A percentile compares a stretch with the other conserved stretches of the same genome.
Conservation (phyloP, 495 filamentous ascomycete genomes). For the Annulohypoxylon bovei region DNA sequence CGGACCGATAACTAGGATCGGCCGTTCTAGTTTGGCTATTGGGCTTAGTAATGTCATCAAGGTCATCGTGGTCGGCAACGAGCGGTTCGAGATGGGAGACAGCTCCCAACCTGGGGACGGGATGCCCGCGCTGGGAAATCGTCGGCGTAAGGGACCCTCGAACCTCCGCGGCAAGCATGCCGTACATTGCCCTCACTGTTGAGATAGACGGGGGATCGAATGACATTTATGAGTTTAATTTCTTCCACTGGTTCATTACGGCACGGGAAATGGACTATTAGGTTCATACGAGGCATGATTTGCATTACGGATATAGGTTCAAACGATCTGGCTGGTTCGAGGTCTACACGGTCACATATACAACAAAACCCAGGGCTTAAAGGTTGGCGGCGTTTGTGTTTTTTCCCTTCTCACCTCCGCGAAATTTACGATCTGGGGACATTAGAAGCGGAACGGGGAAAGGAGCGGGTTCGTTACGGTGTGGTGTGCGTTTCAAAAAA, state of each 20-base stretch:
- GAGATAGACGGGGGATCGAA: neutral
- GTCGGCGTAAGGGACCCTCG: conserved; percentile 48
- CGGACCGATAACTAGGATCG: conserved; percentile 68
- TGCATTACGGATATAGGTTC: conserved; percentile 21
- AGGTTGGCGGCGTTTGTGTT: conserved; percentile 8
- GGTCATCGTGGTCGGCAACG: conserved; percentile 69
- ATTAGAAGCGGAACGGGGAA: conserved; percentile 3
- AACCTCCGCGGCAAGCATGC: conserved; percentile 36
- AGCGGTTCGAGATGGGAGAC: conserved; percentile 62
- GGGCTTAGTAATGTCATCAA: conserved; percentile 75
- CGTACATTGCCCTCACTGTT: conserved; percentile 28
- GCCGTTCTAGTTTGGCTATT: conserved; percentile 68
- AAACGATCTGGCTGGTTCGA: conserved; percentile 26
- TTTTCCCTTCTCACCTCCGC: neutral
- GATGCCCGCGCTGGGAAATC: conserved; percentile 42
- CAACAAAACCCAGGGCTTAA: conserved; percentile 16
- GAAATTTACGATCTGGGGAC: neutral
- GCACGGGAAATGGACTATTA: conserved; percentile 25
- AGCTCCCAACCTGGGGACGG: conserved; percentile 43
- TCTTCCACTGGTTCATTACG: neutral
- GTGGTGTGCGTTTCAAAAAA: conserved; percentile 1
- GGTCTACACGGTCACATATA: conserved; percentile 14
- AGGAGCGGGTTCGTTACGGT: neutral
- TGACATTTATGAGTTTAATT: neutral
- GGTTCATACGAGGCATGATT: conserved; percentile 26